Evolutionary conservation across 78 protist species (phyloP).

Genomic region (Blattamonas nauphoetae): DNA sequence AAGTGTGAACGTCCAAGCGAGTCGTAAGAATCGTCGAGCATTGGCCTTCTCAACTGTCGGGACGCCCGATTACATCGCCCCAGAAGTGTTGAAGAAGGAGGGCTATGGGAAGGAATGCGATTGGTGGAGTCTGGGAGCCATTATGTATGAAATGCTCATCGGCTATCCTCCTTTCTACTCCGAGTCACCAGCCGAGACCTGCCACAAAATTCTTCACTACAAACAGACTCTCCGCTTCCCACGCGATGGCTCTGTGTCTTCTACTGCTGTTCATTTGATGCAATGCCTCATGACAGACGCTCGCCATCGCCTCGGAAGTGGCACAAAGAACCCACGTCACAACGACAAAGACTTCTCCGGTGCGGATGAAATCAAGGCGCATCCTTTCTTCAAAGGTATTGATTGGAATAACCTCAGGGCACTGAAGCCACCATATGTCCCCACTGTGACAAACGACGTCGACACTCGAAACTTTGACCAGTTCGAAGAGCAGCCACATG

Average conservation of each 20-base stretch:
- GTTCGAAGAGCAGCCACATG: slow-evolving; percentile 21
- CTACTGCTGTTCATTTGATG: background rate
- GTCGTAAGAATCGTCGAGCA: background rate
- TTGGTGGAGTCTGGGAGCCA: slow-evolving; percentile 82
- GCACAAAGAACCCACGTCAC: too few species aligned
- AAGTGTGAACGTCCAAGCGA: too few species aligned
- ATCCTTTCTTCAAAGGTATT: slow-evolving; percentile 68
- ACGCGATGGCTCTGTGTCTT: background rate
- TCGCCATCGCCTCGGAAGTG: background rate
- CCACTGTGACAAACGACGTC: slow-evolving; percentile 2
- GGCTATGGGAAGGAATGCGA: slow-evolving; percentile 75
- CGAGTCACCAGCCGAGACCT: slow-evolving; percentile 51
- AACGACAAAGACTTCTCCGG: too few species aligned
- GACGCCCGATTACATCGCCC: slow-evolving; percentile 79
- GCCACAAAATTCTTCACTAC: slow-evolving; percentile 31
- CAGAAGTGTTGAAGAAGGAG: slow-evolving; percentile 65
- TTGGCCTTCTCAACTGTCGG: slow-evolving; percentile 65
- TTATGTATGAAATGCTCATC: slow-evolving; percentile 63
- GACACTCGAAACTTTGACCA: slow-evolving; percentile 38
- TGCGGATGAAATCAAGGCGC: slow-evolving; percentile 25
- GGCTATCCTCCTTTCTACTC: slow-evolving; percentile 75
- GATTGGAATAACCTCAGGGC: slow-evolving; percentile 20
- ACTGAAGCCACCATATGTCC: slow-evolving; percentile 24
- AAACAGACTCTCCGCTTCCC: slow-evolving; percentile 1
- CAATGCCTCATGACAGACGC: background rate